Conservation (phyloP, 2,329 filamentous ascomycete species). For the Plenodomus biglobosus region DNA sequence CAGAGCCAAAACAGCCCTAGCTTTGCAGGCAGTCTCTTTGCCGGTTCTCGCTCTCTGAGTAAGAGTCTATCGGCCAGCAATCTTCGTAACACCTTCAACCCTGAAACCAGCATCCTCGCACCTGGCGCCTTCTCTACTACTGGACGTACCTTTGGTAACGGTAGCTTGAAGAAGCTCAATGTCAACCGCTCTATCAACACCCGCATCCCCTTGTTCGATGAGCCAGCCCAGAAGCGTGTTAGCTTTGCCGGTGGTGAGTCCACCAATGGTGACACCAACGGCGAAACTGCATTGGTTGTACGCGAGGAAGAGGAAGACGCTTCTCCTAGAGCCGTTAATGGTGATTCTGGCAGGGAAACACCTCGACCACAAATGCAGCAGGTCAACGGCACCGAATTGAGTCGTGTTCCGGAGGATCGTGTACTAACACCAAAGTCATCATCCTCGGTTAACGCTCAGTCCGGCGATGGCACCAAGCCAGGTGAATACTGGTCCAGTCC, state of each 20-base stretch:
- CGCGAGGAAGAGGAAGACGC: conserved; percentile 53
- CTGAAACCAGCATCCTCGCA: conserved; percentile 81
- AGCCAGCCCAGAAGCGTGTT: conserved; percentile 66
- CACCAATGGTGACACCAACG: conserved; percentile 47
- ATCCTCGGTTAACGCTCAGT: conserved; percentile 33
- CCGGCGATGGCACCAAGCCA: conserved; percentile 55
- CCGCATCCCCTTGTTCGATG: conserved; percentile 63
- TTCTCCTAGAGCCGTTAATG: conserved; percentile 57
- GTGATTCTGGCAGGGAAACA: conserved; percentile 35
- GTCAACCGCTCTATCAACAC: conserved; percentile 84
- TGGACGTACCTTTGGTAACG: conserved; percentile 37
- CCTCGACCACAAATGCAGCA: conserved; percentile 68
- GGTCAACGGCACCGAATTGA: conserved; percentile 72
- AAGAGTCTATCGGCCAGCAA: conserved; percentile 91
- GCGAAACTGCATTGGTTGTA: conserved; percentile 53
- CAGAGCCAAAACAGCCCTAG: conserved; percentile 74
- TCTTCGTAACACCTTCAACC: conserved; percentile 76
- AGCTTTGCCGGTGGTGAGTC: conserved; percentile 73
- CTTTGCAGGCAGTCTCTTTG: conserved; percentile 45
- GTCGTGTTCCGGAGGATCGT: conserved; percentile 75
- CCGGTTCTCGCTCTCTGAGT: conserved; percentile 65
- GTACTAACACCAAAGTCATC: conserved; percentile 42
- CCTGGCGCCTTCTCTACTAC: conserved; percentile 81
- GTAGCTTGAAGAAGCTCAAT: conserved; percentile 81
- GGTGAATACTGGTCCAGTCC: conserved; percentile 90